Conservation (phyloP, 1,139 yeast genomes). For the Candida sojae region DNA sequence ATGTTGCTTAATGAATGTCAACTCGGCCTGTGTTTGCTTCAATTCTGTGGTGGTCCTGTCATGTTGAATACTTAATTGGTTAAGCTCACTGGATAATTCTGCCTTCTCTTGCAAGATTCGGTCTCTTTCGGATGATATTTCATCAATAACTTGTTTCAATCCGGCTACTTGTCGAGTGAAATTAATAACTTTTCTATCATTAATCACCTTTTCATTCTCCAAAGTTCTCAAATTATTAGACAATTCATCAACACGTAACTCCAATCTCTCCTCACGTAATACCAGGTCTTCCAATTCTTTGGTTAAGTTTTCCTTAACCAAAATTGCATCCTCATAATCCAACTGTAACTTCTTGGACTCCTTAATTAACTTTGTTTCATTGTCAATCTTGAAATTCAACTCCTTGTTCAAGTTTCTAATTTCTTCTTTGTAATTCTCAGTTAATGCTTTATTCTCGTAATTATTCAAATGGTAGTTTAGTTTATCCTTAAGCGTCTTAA, state of each 20-base stretch:
- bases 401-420: conserved; percentile 60
- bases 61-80: conserved; percentile 43
- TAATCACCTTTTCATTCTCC: conserved; percentile 44
- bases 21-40: conserved; percentile 30
- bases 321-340: conserved; percentile 57
- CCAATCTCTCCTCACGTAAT: conserved; percentile 53
- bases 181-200: conserved; percentile 48
- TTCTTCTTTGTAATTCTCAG: conserved; percentile 55
- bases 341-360: conserved; percentile 62
- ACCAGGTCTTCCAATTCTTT: conserved; percentile 52
- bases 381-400: conserved; percentile 55
- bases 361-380: conserved; percentile 66
- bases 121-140: conserved; percentile 52
- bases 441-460: conserved; percentile 42
- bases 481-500: conserved; percentile 49
- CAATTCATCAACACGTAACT: conserved; percentile 42
- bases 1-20: conserved; percentile 36
- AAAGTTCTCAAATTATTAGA: conserved; percentile 49
- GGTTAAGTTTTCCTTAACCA: conserved; percentile 51
- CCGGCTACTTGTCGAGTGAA: conserved; percentile 52
- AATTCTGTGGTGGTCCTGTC: conserved; percentile 43
- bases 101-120: conserved; percentile 49
- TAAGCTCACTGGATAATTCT: conserved; percentile 46
- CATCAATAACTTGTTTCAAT: conserved; percentile 53
- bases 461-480: conserved; percentile 53